phyloP scores from a whole-genome alignment of 192 early-diverging fungal genomes.

The Coemansia sp. region DNA sequence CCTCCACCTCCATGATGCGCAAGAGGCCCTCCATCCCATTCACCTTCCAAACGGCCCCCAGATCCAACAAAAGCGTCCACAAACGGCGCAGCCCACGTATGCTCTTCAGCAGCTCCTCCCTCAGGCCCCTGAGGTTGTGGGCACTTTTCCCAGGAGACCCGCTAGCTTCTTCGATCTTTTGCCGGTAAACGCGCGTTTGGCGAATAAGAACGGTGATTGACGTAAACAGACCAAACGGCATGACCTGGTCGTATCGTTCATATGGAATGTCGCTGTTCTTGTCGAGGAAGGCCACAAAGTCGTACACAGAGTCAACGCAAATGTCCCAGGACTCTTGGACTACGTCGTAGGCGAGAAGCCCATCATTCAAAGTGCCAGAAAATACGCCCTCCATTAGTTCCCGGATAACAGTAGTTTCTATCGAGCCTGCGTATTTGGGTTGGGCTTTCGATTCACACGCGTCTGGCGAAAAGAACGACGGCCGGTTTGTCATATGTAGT shows the following conservation, averaged over 20 bases:
- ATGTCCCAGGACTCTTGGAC: slow-evolving; percentile 38
- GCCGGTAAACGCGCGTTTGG: slow-evolving; percentile 25
- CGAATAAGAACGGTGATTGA: slow-evolving; percentile 40
- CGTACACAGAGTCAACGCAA: slow-evolving; percentile 32
- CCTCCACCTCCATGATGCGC: slow-evolving; percentile 46
- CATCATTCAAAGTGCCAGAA: slow-evolving; percentile 26
- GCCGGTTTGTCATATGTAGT: slow-evolving; percentile 40
- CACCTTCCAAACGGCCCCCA: slow-evolving; percentile 31
- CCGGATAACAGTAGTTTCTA: slow-evolving; percentile 34
- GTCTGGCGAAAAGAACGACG: slow-evolving; percentile 28
- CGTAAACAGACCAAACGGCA: slow-evolving; percentile 37
- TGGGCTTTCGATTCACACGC: neutral
- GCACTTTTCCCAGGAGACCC: neutral
- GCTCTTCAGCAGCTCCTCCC: slow-evolving; percentile 14
- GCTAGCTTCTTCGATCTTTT: slow-evolving; percentile 13
- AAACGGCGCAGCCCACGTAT: slow-evolving; percentile 16
- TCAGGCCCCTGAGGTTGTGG: neutral
- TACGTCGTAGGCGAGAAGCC: slow-evolving; percentile 41
- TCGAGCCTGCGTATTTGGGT: neutral
- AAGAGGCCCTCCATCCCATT: slow-evolving; percentile 36
- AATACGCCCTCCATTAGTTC: slow-evolving; percentile 35
- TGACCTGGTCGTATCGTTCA: slow-evolving; percentile 43
- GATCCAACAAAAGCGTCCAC: slow-evolving; percentile 36
- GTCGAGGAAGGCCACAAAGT: slow-evolving; percentile 23
- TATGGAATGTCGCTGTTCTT: slow-evolving; percentile 33